Evolutionary conservation across 148 eudicot genomes (phyloP).

Genomic region (Persicaria maculosa): DNA sequence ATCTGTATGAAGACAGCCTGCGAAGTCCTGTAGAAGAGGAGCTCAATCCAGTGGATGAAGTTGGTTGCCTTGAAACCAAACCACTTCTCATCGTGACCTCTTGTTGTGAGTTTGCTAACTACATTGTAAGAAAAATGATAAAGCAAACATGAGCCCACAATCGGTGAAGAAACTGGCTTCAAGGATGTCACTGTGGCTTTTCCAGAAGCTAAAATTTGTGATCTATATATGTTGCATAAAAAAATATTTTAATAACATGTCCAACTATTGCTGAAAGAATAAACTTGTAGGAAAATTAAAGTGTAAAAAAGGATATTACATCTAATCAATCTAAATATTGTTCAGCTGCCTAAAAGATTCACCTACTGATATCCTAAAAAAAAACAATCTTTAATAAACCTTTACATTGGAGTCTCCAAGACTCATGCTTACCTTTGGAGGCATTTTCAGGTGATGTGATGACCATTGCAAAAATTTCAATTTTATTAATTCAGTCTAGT

Average conservation of each 20-base stretch:
- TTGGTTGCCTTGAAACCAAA: slow-evolving; percentile 48
- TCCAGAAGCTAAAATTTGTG: background rate
- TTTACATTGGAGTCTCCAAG: background rate
- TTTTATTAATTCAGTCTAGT: background rate
- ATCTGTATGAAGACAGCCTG: slow-evolving; percentile 41
- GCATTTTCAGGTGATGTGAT: background rate
- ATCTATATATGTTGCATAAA: background rate
- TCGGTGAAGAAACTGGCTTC: background rate
- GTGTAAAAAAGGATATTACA: background rate
- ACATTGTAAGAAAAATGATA: slow-evolving; percentile 10
- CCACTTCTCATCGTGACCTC: slow-evolving; percentile 52
- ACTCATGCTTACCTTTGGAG: background rate
- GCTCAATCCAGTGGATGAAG: slow-evolving; percentile 44
- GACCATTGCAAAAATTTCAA: background rate
- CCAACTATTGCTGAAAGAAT: background rate
- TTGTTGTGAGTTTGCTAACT: slow-evolving; percentile 62
- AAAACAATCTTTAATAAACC: background rate
- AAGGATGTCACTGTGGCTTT: background rate
- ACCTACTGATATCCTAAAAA: background rate
- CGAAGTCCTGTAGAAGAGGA: slow-evolving; percentile 51
- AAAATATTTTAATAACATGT: background rate
- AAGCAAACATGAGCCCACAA: background rate
- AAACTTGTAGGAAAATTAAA: background rate
- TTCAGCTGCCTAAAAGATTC: background rate
- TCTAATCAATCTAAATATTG: background rate